Conservation (phyloP, 805 yeast genomes). For the Zygotorulaspora chibaensis region DNA sequence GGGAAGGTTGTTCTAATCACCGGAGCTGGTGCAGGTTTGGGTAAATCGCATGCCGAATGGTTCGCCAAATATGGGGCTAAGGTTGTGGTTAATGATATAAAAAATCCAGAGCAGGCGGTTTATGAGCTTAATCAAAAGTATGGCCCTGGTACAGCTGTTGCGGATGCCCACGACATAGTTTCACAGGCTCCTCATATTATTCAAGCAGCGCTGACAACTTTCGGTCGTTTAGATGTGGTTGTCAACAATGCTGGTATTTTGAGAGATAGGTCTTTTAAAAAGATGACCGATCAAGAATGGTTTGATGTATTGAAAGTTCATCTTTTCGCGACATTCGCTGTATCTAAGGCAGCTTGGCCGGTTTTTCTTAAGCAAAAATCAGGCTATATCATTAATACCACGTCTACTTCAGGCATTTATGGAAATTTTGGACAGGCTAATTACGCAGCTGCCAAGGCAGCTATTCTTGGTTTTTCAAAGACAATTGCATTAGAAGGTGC, state of each 20-base stretch:
- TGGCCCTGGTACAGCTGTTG: conserved; percentile 76
- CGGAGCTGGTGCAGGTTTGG: conserved; percentile 94
- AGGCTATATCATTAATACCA: conserved; percentile 81
- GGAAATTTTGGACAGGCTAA: conserved; percentile 98
- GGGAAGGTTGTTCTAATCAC: conserved; percentile 87
- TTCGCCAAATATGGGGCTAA: conserved; percentile 91
- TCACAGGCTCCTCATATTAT: conserved; percentile 69
- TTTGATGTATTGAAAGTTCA: conserved; percentile 74
- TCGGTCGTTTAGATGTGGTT: conserved; percentile 80
- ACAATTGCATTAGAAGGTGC: conserved; percentile 91
- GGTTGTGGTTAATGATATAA: conserved; percentile 89
- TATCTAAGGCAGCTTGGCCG: conserved; percentile 92
- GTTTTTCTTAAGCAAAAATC: conserved; percentile 68
- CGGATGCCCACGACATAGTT: conserved; percentile 78
- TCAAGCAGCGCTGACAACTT: conserved; percentile 67
- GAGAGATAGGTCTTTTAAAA: conserved; percentile 81
- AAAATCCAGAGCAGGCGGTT: conserved; percentile 68
- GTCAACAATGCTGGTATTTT: conserved; percentile 94
- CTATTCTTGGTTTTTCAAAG: conserved; percentile 76
- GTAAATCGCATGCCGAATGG: conserved; percentile 80
- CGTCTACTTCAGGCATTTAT: conserved; percentile 95
- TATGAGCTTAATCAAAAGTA: conserved; percentile 58
- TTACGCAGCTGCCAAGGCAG: conserved; percentile 91
- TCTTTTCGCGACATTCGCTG: conserved; percentile 71
- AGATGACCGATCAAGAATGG: conserved; percentile 86